These are phyloP conservation scores for Mallotus repandus DNA, from an alignment of 441 rosid species.

Conservation along the genomic window DNA sequence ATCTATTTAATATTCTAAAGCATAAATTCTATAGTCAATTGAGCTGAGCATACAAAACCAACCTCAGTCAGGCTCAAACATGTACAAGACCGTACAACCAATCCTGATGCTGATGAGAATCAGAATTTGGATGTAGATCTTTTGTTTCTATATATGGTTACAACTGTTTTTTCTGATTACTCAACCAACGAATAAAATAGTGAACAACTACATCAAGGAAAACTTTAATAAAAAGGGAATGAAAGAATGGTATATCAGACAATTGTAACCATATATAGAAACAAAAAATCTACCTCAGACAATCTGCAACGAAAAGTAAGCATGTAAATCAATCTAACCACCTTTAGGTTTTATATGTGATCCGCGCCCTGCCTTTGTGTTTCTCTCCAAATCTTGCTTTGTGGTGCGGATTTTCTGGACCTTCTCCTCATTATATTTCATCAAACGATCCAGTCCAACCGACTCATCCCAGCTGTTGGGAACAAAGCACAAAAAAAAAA, in stretches of 20 bases:
- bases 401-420: constrained; percentile 37
- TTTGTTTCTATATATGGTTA: no score
- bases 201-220: neutral
- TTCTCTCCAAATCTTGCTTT: constrained; percentile 37
- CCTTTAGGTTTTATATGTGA: constrained; percentile 46
- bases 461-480: constrained; percentile 82
- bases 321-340: constrained; percentile 36
- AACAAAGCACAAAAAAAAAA: neutral
- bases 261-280: no score
- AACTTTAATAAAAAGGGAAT: neutral
- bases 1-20: no score
- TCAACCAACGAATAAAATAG: neutral
- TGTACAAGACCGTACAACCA: no score
- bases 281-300: no score
- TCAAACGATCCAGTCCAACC: constrained; percentile 54
- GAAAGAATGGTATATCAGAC: no score
- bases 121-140: no score
- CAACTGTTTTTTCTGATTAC: neutral
- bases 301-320: neutral
- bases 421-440: constrained; percentile 62
- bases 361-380: constrained; percentile 37
- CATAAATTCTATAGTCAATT: no score
- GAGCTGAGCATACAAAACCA: no score
- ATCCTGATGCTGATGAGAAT: no score
- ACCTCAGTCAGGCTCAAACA: no score